Evolutionary conservation across 176 grass and related monocot genomes (phyloP).

Genomic region (Ampelocalamus luodianensis): DNA sequence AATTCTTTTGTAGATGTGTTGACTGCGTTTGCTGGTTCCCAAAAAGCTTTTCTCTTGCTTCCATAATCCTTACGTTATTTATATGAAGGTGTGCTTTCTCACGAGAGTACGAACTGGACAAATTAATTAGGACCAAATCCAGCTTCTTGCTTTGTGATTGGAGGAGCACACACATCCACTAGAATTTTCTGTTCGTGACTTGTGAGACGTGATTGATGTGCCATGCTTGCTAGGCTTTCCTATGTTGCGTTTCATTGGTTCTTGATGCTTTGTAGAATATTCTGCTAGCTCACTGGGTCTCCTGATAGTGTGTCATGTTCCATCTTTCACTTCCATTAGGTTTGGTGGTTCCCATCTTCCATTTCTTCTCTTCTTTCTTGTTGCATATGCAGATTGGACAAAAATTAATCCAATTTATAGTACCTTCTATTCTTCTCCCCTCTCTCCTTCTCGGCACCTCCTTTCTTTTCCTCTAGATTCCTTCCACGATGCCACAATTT

Average conservation of each 20-base stretch:
- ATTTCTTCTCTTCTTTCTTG: conserved; percentile 39
- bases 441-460: not conserved
- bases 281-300: conserved; percentile 1
- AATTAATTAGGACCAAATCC: conserved; percentile 17
- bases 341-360: conserved; percentile 36
- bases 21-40: not conserved
- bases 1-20: not conserved
- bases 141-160: conserved; percentile 20
- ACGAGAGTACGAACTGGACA: conserved; percentile 16
- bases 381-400: conserved; percentile 33
- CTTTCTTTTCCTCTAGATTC: conserved; percentile 15
- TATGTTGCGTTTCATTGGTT: conserved; percentile 36
- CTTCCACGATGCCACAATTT: conserved; percentile 8
- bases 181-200: not conserved
- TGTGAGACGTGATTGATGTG: conserved; percentile 45
- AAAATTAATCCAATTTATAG: conserved; percentile 36
- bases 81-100: not conserved
- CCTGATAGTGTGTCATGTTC: conserved; percentile 35
- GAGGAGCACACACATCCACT: conserved; percentile 1
- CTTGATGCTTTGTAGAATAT: conserved; percentile 41
- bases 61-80: not conserved
- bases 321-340: conserved; percentile 44
- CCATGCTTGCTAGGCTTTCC: conserved; percentile 10
- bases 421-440: conserved; percentile 28
- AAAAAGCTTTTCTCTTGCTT: conserved; percentile 3